These are phyloP conservation scores for Fusarium proliferatum DNA, from an alignment of 2,329 filamentous ascomycete genomes.

Conservation along the genomic window DNA sequence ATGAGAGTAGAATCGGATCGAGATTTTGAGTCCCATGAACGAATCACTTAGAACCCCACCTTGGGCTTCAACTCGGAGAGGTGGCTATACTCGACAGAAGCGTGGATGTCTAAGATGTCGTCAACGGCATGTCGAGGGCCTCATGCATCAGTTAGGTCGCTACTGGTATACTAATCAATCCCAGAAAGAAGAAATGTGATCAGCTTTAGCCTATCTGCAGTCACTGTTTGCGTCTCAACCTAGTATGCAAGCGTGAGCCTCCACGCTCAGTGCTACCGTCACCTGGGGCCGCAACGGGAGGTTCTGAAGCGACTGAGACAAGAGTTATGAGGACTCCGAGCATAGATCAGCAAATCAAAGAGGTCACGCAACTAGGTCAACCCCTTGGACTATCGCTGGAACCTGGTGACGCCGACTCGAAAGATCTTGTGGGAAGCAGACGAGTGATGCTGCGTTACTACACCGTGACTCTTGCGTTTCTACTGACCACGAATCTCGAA, in stretches of 20 bases:
- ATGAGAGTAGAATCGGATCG: neutral
- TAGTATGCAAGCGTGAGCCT: neutral
- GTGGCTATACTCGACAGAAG: constrained; percentile 37
- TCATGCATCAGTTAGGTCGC: neutral
- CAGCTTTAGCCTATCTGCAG: neutral
- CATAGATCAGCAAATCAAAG: neutral
- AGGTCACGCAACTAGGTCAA: neutral
- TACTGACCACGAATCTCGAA: neutral
- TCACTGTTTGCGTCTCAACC: neutral
- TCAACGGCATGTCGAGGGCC: constrained; percentile 4
- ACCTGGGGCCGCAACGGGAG: neutral
- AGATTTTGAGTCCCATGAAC: neutral
- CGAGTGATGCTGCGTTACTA: neutral
- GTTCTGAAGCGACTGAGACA: neutral
- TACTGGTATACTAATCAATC: neutral
- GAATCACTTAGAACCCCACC: neutral
- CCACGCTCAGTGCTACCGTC: neutral
- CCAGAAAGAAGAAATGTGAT: neutral
- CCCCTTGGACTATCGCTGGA: neutral
- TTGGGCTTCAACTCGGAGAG: neutral
- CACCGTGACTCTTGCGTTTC: neutral
- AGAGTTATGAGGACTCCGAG: neutral
- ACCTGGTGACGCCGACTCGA: neutral
- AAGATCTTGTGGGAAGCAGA: neutral
- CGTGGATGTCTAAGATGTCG: constrained; percentile 39